These are phyloP conservation scores for Aspergillus wentii DNA, from an alignment of 495 filamentous ascomycete species.

Conservation along the genomic window DNA sequence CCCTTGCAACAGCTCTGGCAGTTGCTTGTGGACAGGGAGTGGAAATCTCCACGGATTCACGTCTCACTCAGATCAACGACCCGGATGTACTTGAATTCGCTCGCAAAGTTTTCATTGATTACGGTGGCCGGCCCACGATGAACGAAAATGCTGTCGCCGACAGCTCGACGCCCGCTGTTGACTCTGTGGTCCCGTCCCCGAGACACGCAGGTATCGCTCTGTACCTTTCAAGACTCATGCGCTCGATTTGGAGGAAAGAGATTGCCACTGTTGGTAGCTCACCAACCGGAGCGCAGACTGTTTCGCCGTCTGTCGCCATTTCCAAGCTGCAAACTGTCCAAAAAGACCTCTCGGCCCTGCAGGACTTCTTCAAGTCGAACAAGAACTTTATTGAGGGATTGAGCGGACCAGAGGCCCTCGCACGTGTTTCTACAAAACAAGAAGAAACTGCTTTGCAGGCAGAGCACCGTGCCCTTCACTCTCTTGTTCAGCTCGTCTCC, in stretches of 20 bases:
- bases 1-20: slow-evolving; percentile 82
- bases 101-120: slow-evolving; percentile 81
- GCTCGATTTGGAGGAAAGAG: slow-evolving; percentile 76
- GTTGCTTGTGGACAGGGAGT: slow-evolving; percentile 93
- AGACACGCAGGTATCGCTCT: slow-evolving; percentile 82
- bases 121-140: slow-evolving; percentile 74
- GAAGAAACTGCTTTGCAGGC: slow-evolving; percentile 87
- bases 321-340: slow-evolving; percentile 71
- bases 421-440: slow-evolving; percentile 66
- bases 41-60: slow-evolving; percentile 65
- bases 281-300: slow-evolving; percentile 49
- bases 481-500: slow-evolving; percentile 72
- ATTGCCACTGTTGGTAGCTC: slow-evolving; percentile 51
- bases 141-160: slow-evolving; percentile 69
- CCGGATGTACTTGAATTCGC: slow-evolving; percentile 77
- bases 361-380: slow-evolving; percentile 78
- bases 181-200: slow-evolving; percentile 80
- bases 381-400: slow-evolving; percentile 88
- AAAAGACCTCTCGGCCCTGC: slow-evolving; percentile 69
- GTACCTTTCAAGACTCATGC: slow-evolving; percentile 79
- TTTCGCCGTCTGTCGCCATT: slow-evolving; percentile 48
- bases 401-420: slow-evolving; percentile 75
- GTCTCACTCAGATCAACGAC: slow-evolving; percentile 68
- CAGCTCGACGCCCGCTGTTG: slow-evolving; percentile 54
- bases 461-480: slow-evolving; percentile 88